Evolutionary conservation across 768 basidiomycete species (phyloP), one percentile per base, ranked within the genome.

Genomic region (Mycena rosella): DNA sequence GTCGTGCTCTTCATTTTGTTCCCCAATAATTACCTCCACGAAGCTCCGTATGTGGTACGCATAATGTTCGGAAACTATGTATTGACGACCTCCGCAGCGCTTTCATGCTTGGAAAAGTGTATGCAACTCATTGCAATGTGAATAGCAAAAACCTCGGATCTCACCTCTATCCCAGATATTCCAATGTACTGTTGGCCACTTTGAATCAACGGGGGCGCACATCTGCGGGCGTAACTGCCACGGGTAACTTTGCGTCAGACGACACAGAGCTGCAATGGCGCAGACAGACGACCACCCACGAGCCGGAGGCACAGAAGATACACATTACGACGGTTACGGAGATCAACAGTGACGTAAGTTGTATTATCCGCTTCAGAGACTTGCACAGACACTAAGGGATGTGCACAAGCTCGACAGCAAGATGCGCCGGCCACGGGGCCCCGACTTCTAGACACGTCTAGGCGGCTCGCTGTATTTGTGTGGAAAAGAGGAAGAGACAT

Each of bases 41-140:
- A 47, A 14, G 15, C 26, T 6, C 40, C 52, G 69, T 70, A 36
- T 20, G 69, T 67, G 29, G 6, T 8, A 15, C 7, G n/a, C 15
- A 15, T 26, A 22, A 15, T 9, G 24, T 18, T 2, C 8, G n/a
- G 5, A 26, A 1, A 22, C 8, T 10, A 10, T n/a, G 4, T 20
- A 7, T 1, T 51, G 40, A 36, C 36, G 10, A 13, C 26, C 15
- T 18, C 18, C 29, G 6, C 22, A 65, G 63, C 3, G 30, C 32
- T 2, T 65, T 56, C 48, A 51, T 65, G 45, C 63, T 65, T 8
- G 63, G 63, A 14, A 65, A 65, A 32, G 11, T 65, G 63, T 65
- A n/a, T 9, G 34, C 32, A 34, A 11, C 32, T 11, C 32, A 6
- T 34, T 11, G 11, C 32, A 6, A 6, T 34, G 32, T 34, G n/a